A percentile compares a stretch with the other conserved stretches of the same genome.
These are phyloP conservation scores for Aspergillus brunneoviolaceus DNA, from an alignment of 2,329 filamentous ascomycete species.

Conservation along the genomic window DNA sequence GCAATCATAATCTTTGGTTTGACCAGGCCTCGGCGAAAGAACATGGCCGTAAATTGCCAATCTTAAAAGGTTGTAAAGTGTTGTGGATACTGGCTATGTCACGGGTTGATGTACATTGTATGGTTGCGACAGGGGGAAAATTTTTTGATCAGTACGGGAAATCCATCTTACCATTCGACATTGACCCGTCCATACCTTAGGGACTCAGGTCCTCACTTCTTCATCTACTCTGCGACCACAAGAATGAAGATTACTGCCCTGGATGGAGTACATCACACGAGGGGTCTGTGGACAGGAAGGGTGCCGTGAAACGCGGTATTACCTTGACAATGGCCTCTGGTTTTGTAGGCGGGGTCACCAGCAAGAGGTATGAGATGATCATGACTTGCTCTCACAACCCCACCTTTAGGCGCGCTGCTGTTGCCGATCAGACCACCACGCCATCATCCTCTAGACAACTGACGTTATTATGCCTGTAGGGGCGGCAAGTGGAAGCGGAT, in stretches of 20 bases:
- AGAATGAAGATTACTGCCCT: constrained; percentile 32
- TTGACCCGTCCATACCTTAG: background rate
- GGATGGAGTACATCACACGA: constrained; percentile 47
- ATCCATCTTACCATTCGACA: background rate
- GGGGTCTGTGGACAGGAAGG: constrained; percentile 57
- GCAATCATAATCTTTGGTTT: no score
- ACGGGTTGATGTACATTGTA: background rate
- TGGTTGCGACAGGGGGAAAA: background rate
- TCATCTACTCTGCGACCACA: background rate
- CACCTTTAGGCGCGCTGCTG: background rate
- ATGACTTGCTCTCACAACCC: constrained; percentile 1
- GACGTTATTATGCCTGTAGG: constrained; percentile 23
- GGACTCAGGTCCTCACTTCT: constrained; percentile 5
- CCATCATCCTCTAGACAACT: background rate
- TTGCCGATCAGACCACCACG: constrained; percentile 7
- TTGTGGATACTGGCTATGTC: background rate
- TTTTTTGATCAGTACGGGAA: constrained; percentile 4
- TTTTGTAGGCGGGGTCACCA: constrained; percentile 81
- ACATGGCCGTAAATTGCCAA: no score
- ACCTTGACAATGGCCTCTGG: constrained; percentile 71
- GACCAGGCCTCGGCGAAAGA: no score
- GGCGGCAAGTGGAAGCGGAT: constrained; percentile 54
- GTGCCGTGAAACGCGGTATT: constrained; percentile 71
- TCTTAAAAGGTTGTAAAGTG: no score
- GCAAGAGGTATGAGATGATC: constrained; percentile 59